Evolutionary conservation across 768 basidiomycete species (phyloP), one percentile per base, ranked within the genome.

Genomic region (Russula sp.): DNA sequence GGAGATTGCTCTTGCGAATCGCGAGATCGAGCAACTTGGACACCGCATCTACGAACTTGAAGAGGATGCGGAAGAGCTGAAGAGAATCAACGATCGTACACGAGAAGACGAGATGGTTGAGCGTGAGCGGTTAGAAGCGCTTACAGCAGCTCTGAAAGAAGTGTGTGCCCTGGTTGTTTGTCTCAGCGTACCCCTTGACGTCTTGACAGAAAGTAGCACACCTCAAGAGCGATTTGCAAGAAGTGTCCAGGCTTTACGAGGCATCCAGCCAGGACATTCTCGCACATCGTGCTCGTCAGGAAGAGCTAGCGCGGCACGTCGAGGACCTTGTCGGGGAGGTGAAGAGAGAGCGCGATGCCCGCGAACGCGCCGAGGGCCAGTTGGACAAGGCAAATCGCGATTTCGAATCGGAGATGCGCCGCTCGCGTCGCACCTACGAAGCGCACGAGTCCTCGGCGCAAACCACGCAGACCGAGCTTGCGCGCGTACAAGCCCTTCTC

Each of bases 21-120:
- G 82, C 48, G 88, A 94, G 48, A 85, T 96, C 27, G 87, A 94
- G 70, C 84, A 81, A 63, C 82, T 96, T 50, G 84, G 91, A 6
- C 86, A 91, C 64, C 77, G 78, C 58, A 82, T 97, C 9, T 94
- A 89, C 73, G 77, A 84, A 49, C 81, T 96, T 1, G 96, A 98
- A 71, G 92, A 96, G 63, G 89, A 94, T 70, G 83, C 86, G 57
- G 92, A 95, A 65, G 79, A 83, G 35, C 72, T 89, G 55, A 84
- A 81, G 70, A 90, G 92, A 68, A 88, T 92, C 52, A 77, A 78
- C 55, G 85, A 88, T 42, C 78, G 82, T 9, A 65, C 84, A 44
- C 81, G 84, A 56, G 88, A 93, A 62, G 90, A 93, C n/a, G 85
- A 87, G 51, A 77, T 74, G 9, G 80, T 81, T n/a, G 91, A 89